Evolutionary conservation across 2,329 filamentous ascomycete genomes (phyloP).

Genomic region (Cladosporium velox): DNA sequence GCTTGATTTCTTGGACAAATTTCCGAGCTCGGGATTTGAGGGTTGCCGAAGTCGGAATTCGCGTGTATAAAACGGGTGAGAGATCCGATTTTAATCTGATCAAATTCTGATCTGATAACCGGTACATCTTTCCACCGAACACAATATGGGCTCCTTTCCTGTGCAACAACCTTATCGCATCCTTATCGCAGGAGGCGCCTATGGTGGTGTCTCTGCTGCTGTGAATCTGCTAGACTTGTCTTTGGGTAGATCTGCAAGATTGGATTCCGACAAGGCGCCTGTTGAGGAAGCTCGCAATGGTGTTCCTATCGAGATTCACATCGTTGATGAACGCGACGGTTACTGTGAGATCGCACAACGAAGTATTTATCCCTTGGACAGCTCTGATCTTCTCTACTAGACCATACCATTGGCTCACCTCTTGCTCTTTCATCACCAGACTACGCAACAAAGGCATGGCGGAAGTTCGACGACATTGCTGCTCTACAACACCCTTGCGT

Average conservation of each 20-base stretch:
- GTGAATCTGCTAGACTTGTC: conserved; percentile 69
- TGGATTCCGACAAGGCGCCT: conserved; percentile 31
- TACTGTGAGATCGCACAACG: conserved; percentile 58
- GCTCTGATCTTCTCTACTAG: conserved; percentile 48
- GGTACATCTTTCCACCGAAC: neutral
- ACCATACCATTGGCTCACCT: conserved; percentile 75
- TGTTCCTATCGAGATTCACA: conserved; percentile 64
- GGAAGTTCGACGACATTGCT: conserved; percentile 66
- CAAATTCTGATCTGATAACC: conserved; percentile 13
- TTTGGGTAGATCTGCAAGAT: conserved; percentile 57
- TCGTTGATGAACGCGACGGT: conserved; percentile 80
- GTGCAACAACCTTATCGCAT: conserved; percentile 40
- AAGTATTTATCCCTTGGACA: neutral
- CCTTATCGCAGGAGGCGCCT: conserved; percentile 70
- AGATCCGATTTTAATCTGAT: conserved; percentile 16
- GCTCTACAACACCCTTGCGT: conserved; percentile 65
- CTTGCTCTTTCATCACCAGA: conserved; percentile 66
- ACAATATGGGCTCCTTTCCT: conserved; percentile 10
- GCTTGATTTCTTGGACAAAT: conserved; percentile 18
- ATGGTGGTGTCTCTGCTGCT: conserved; percentile 67
- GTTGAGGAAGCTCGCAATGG: conserved; percentile 31
- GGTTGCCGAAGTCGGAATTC: neutral
- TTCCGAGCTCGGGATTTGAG: conserved; percentile 10
- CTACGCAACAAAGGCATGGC: conserved; percentile 70
- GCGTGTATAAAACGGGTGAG: neutral